phyloP scores from a whole-genome alignment of 2,329 filamentous ascomycete species.

The Elsinoe arachidis region DNA sequence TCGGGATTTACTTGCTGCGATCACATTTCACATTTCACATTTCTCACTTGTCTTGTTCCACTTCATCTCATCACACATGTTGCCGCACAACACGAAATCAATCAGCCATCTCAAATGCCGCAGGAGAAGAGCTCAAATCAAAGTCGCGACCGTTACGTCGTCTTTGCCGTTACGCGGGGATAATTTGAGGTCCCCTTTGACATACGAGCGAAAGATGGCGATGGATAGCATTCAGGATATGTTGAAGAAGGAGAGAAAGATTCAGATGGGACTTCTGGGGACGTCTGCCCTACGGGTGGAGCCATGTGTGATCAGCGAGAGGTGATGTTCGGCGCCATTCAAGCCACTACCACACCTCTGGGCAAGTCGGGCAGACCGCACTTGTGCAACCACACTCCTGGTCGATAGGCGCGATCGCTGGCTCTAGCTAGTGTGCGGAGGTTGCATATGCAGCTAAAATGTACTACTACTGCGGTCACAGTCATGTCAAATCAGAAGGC shows the following conservation, averaged over 20 bases:
- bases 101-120: neutral
- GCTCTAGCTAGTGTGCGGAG: neutral
- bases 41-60: neutral
- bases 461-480: neutral
- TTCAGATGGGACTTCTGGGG: neutral
- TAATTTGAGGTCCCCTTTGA: constrained; percentile 9
- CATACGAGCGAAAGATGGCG: neutral
- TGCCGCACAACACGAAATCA: too few relatives aligned
- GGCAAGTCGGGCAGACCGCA: neutral
- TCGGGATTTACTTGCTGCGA: neutral
- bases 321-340: neutral
- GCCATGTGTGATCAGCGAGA: neutral
- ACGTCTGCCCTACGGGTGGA: neutral
- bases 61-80: neutral
- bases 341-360: neutral
- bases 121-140: constrained; percentile 1
- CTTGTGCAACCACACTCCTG: neutral
- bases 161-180: constrained; percentile 11
- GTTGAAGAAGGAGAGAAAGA: constrained; percentile 4
- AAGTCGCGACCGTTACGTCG: constrained; percentile 8
- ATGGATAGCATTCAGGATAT: neutral
- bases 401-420: too few relatives aligned
- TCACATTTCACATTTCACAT: neutral
- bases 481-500: neutral
- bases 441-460: neutral